Conservation (phyloP, 352 stramenopile genomes). For the Globisporangium acanthophoron region DNA sequence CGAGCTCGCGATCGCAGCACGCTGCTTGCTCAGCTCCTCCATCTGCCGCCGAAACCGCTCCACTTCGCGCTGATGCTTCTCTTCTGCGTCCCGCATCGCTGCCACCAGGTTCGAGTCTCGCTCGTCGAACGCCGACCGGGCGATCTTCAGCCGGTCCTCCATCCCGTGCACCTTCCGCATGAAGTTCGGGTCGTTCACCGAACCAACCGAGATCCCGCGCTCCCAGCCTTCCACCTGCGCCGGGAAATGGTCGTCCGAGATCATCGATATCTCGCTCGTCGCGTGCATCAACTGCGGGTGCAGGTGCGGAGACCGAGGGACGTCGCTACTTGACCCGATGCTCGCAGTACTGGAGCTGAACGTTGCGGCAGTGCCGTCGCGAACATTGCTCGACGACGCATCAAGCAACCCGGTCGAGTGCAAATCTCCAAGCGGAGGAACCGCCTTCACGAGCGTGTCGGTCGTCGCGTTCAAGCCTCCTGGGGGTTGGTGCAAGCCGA, state of each 20-base stretch:
- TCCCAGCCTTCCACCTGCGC: conserved; percentile 39
- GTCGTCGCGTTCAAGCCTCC: neutral
- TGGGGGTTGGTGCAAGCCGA: neutral
- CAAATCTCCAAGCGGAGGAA: neutral
- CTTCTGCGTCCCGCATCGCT: conserved; percentile 69
- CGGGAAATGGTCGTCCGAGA: conserved; percentile 29
- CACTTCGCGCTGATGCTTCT: conserved; percentile 81
- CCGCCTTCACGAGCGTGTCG: conserved; percentile 3
- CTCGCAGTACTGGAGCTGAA: conserved; percentile 21
- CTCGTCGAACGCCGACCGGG: conserved; percentile 54
- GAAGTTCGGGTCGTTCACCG: conserved; percentile 42
- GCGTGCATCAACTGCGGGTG: conserved; percentile 26
- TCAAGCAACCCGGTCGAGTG: conserved; percentile 1
- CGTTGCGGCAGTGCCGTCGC: conserved; percentile 6
- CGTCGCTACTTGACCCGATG: conserved; percentile 19
- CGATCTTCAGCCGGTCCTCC: conserved; percentile 61
- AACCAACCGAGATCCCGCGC: conserved; percentile 59
- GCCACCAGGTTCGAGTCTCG: conserved; percentile 65
- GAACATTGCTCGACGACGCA: neutral
- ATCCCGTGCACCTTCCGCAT: conserved; percentile 58
- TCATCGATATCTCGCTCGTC: conserved; percentile 37
- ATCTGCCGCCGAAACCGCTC: conserved; percentile 80
- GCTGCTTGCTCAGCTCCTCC: conserved; percentile 79
- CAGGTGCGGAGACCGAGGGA: conserved; percentile 23
- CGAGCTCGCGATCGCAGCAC: conserved; percentile 42